Base-by-base conservation (phyloP, 352 stramenopile genomes). In the Phytophthora meadii region DNA sequence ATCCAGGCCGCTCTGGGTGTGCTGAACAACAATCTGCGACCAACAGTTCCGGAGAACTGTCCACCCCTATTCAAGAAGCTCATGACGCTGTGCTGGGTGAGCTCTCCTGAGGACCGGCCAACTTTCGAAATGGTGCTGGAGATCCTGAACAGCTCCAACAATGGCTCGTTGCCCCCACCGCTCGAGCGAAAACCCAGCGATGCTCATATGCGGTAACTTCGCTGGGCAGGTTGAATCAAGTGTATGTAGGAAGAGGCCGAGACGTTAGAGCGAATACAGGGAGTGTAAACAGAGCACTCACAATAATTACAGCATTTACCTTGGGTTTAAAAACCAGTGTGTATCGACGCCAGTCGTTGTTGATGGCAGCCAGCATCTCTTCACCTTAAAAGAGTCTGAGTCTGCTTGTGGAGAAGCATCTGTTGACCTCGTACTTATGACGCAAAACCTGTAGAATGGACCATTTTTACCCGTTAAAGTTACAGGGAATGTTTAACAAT, bases 1-100 rank as follows among this genome's bases (percentile, higher is more conserved):
- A 96, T 98, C 53, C 88, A 97, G 64, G 84, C 86, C 4, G 90
- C 90, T 4, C 76, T 97, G 10, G 89, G 87, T 12, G 87, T 95
- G 40, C 76, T 95, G 24, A 95, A 94, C 74, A 93, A 95, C 74
- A 93, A 93, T 42, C 57, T 95, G 55, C 84, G 87, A n/a, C 87
- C 87, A 7, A 92, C 77, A 59, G 89, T 95, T 68, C 87, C 87
- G 7, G 62, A 76, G n/a, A 70, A 82, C 14, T 95, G 87, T 37
- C 85, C 87, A 27, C 79, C 80, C 2, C 56, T 94, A 58, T 89
- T 95, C 65, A 89, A 92, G 74, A 84, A 90, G 65, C 76, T 95
- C 52, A 95, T 95, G 84, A 92, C 83, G 47, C 55, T 91, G 24
- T 95, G 87, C 53, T 95, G 87, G 87, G 80, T 81, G 37, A 92